Evolutionary conservation across 2,329 filamentous ascomycete genomes (phyloP).

Genomic region (Cryoendolithus antarcticus): DNA sequence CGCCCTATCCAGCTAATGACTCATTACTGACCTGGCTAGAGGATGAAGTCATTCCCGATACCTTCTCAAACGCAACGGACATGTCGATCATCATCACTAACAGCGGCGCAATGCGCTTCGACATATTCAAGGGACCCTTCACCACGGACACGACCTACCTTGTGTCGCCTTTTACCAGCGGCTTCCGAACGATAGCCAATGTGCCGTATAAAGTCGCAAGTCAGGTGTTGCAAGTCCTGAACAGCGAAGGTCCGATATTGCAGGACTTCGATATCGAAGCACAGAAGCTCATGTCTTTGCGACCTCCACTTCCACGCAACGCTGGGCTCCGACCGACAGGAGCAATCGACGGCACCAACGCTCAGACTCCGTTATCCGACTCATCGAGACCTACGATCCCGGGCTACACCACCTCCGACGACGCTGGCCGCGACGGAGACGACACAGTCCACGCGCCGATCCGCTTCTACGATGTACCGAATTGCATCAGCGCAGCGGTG

Average conservation of each 20-base stretch:
- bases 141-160: conserved; percentile 79
- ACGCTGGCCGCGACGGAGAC: conserved; percentile 71
- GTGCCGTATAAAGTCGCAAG: conserved; percentile 68
- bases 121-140: conserved; percentile 86
- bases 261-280: background rate
- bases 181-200: conserved; percentile 63
- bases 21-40: conserved; percentile 78
- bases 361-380: background rate
- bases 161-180: conserved; percentile 76
- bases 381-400: conserved; percentile 32
- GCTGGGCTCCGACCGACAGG: no score
- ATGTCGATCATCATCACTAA: conserved; percentile 68
- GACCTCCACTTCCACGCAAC: no score
- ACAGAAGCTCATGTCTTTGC: no score
- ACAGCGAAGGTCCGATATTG: conserved; percentile 43
- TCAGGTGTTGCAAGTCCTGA: conserved; percentile 50
- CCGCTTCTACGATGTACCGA: conserved; percentile 65
- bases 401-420: conserved; percentile 85
- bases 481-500: conserved; percentile 63
- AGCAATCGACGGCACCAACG: no score
- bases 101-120: conserved; percentile 85
- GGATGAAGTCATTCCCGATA: conserved; percentile 57
- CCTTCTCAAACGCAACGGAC: conserved; percentile 26
- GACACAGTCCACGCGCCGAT: conserved; percentile 74
- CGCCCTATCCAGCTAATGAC: conserved; percentile 56